Evolutionary conservation across 257 asterid genomes (phyloP).

Genomic region (Lantana camara): DNA sequence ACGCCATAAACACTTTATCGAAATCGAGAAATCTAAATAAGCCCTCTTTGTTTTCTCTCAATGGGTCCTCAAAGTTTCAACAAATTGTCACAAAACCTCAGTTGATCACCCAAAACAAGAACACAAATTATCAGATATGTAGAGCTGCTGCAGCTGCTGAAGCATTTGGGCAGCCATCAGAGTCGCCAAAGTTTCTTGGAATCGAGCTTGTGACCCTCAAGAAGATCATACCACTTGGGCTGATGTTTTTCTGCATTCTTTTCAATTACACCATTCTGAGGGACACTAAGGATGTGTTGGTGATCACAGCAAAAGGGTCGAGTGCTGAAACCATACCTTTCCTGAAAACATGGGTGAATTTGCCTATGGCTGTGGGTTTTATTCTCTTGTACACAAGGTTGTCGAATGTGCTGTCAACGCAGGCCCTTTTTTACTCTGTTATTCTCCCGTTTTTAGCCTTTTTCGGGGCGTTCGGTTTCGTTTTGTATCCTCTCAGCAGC

Average conservation of each 20-base stretch:
- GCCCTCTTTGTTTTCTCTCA: conserved; percentile 35
- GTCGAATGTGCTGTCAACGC: conserved; percentile 85
- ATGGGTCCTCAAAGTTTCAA: conserved; percentile 52
- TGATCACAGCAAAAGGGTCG: conserved; percentile 95
- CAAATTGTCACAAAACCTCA: conserved; percentile 49
- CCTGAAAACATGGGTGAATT: conserved; percentile 99
- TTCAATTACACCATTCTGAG: conserved; percentile 94
- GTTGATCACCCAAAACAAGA: conserved; percentile 42
- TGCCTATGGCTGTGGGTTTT: conserved; percentile 98
- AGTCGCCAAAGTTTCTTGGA: conserved; percentile 73
- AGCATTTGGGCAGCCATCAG: conserved; percentile 56
- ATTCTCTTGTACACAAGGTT: conserved; percentile 84
- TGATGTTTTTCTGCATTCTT: conserved; percentile 93
- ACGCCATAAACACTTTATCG: conserved; percentile 35
- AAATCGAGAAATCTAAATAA: conserved; percentile 43
- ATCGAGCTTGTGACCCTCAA: conserved; percentile 71
- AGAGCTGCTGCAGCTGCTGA: conserved; percentile 77
- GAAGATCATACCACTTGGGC: conserved; percentile 88
- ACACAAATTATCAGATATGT: conserved; percentile 33
- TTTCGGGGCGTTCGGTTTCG: conserved; percentile 95
- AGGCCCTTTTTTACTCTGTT: conserved; percentile 86
- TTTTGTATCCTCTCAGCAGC: conserved; percentile 83
- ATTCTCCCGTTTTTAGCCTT: conserved; percentile 89
- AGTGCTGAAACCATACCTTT: conserved; percentile 99
- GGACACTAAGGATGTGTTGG: conserved; percentile 96